A percentile compares a stretch with the other conserved stretches of the same genome.
Conservation (phyloP, 2,329 filamentous ascomycete genomes). For the Dothiorella sarmentorum region DNA sequence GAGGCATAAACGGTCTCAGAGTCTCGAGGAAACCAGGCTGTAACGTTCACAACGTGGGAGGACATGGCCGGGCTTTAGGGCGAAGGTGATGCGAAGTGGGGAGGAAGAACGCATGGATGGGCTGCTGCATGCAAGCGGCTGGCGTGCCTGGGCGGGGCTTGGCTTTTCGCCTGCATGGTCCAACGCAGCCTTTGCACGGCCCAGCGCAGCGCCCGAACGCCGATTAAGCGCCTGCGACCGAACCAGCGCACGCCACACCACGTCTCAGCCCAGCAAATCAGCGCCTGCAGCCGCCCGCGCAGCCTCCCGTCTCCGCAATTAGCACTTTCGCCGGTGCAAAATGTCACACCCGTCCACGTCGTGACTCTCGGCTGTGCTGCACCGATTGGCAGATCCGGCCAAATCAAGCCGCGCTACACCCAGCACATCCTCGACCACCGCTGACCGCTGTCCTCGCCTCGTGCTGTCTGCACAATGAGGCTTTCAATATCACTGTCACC, state of each 20-base stretch:
- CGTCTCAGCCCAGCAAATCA: not conserved
- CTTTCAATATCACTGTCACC: not conserved
- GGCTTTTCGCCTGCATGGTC: too few species aligned
- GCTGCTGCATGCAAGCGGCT: constrained; percentile 9
- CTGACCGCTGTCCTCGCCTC: constrained; percentile 1
- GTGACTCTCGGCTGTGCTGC: not conserved
- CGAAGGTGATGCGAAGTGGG: constrained; percentile 8
- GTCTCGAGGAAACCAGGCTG: not conserved
- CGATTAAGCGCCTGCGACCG: constrained; percentile 16
- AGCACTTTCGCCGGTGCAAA: not conserved
- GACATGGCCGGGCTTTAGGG: constrained; percentile 15
- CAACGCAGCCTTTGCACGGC: not conserved
- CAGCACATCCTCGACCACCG: not conserved
- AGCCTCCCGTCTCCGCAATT: constrained; percentile 13
- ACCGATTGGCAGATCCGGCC: not conserved
- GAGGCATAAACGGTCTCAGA: constrained; percentile 7
- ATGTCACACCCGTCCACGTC: constrained; percentile 4
- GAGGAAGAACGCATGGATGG: constrained; percentile 12
- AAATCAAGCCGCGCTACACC: not conserved
- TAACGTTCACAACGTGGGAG: not conserved
- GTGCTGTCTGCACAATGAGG: not conserved
- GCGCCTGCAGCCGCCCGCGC: constrained; percentile 8
- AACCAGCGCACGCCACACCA: constrained; percentile 12
- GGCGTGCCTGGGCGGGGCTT: constrained; percentile 6
- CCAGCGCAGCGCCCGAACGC: not conserved